Evolutionary conservation across 2,329 filamentous ascomycete genomes (phyloP).

Genomic region (Amphichorda felina): DNA sequence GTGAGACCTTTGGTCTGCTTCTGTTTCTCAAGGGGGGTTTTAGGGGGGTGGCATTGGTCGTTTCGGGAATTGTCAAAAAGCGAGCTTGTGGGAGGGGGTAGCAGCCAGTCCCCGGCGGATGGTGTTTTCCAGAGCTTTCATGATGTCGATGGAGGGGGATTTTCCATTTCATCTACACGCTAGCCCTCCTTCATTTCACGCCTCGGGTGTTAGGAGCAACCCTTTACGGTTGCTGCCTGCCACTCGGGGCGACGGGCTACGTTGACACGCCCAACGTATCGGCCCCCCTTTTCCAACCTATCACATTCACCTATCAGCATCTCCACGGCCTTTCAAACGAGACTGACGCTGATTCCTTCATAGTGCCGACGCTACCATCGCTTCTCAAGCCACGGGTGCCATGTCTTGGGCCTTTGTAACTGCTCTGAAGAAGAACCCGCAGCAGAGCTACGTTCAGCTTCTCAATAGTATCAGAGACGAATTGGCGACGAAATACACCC

Average conservation of each 20-base stretch:
- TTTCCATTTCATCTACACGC: too few relatives aligned
- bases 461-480: slow-evolving; percentile 95
- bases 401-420: slow-evolving; percentile 98
- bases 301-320: slow-evolving; percentile 4
- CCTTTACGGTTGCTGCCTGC: slow-evolving; percentile 21
- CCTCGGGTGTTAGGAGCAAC: slow-evolving; percentile 27
- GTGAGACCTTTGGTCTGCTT: too few relatives aligned
- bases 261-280: slow-evolving; percentile 17
- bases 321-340: background rate
- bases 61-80: too few relatives aligned
- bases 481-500: slow-evolving; percentile 73
- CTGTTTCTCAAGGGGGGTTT: too few relatives aligned
- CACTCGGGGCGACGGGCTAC: slow-evolving; percentile 32
- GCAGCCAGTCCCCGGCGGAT: too few relatives aligned
- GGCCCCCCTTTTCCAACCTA: background rate
- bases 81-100: too few relatives aligned
- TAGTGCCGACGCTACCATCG: slow-evolving; percentile 87
- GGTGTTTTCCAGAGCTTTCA: too few relatives aligned
- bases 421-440: slow-evolving; percentile 88
- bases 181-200: slow-evolving; percentile 10
- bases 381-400: slow-evolving; percentile 82
- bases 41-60: too few relatives aligned
- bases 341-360: slow-evolving; percentile 1
- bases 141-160: too few relatives aligned
- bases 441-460: slow-evolving; percentile 95